Percentiles rank a stretch among this genome's conserved stretches.
Conservation (phyloP, 208 protist genomes). For the Crithidia acanthocephali region DNA sequence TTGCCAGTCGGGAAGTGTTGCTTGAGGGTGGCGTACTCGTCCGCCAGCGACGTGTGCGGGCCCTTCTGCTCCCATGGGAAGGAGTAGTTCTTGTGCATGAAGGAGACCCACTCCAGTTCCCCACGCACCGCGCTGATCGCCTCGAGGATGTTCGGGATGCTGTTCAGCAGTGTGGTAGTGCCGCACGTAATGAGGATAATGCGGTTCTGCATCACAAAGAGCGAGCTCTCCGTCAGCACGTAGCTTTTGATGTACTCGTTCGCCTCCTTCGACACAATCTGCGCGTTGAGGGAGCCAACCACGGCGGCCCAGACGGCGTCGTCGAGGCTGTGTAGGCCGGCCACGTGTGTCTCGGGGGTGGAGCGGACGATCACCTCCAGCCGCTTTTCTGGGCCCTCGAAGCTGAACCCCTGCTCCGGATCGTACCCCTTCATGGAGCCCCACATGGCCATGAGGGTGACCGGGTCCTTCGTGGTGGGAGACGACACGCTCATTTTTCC, state of each 20-base stretch:
- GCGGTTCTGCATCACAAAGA: slow-evolving; percentile 94
- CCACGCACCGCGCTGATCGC: slow-evolving; percentile 75
- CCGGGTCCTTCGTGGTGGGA: slow-evolving; percentile 67
- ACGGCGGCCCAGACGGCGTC: slow-evolving; percentile 76
- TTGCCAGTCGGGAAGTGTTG: slow-evolving; percentile 78
- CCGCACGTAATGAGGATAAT: slow-evolving; percentile 96
- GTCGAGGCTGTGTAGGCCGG: slow-evolving; percentile 69
- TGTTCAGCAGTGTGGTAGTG: slow-evolving; percentile 93
- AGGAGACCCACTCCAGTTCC: slow-evolving; percentile 91
- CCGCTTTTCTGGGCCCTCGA: slow-evolving; percentile 94
- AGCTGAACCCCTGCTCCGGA: slow-evolving; percentile 81
- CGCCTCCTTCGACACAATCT: slow-evolving; percentile 81
- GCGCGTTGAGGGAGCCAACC: slow-evolving; percentile 78
- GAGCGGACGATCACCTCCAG: slow-evolving; percentile 87
- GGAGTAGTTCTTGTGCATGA: slow-evolving; percentile 95
- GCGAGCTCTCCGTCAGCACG: slow-evolving; percentile 92
- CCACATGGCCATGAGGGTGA: slow-evolving; percentile 92
- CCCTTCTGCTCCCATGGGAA: slow-evolving; percentile 92
- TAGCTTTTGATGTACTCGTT: slow-evolving; percentile 93
- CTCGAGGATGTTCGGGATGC: slow-evolving; percentile 81
- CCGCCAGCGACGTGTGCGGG: slow-evolving; percentile 81
- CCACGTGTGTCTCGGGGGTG: slow-evolving; percentile 64
- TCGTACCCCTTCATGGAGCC: slow-evolving; percentile 80
- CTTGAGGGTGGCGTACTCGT: slow-evolving; percentile 85
- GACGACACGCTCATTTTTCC: slow-evolving; percentile 25